Evolutionary conservation across 257 asterid species (phyloP), one percentile per base, ranked within the genome.

Genomic region (Gardenia jasminoides): DNA sequence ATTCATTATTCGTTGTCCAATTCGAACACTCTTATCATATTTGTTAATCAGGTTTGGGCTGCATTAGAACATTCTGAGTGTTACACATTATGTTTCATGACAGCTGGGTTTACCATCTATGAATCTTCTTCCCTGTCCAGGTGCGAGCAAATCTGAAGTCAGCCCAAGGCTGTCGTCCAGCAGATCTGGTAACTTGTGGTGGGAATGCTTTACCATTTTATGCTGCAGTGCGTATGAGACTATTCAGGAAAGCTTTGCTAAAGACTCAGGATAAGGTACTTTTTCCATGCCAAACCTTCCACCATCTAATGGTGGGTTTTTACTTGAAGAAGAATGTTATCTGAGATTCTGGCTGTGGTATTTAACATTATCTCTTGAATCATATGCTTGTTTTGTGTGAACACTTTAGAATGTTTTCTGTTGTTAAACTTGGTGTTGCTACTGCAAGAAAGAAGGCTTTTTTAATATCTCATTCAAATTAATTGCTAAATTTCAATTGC

Each of bases 161-260:
- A 76, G 91, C 80, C 17, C 90, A 75, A 83, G 91, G 92, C 67
- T 82, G 85, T 68, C 87, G 85, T 58, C 91, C 66, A 72, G 87
- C 89, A 19, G 97, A 93, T 7, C 97, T 92, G 84, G 96, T 91
- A 62, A 96, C 99, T 3, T 91, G 93, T 80, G 99, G 99, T 75
- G 99, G 99, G 76, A 96, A 96, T 86, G 97, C 97, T 80, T 82
- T 96, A 88, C 94, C 89, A 78, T 96, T 96, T 78, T 93, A 96
- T 83, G 94, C 99, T 82, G 97, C 99, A 12, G 80, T 96, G 56
- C 92, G 99, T n/a, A 70, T 96, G 87, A 91, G 91, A 81, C 87
- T 88, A 74, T 88, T 92, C 83, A 92, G 99, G 82, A 96, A 86
- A 86, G 80, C 77, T 78, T 83, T 96, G 92, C 82, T 92, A 75